Percentiles rank a stretch among this genome's conserved stretches.
Conservation (phyloP, 768 basidiomycete species). For the Hortiboletus campestris region DNA sequence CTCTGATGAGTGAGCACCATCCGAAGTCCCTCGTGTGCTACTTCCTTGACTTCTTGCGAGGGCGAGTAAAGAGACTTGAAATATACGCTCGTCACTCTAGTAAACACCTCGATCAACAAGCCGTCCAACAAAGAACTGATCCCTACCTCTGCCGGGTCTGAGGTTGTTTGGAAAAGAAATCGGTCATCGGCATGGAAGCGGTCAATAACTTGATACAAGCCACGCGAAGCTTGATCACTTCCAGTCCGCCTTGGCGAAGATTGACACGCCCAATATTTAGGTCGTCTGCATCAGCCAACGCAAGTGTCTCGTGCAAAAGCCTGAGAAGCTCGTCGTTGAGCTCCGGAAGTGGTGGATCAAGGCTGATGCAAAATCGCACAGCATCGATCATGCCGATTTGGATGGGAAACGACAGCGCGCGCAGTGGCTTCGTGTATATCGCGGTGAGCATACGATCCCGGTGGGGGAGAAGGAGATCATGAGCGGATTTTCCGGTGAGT, state of each 20-base stretch:
- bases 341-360: slow-evolving; percentile 88
- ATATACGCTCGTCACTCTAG: slow-evolving; percentile 89
- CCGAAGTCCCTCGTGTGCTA: slow-evolving; percentile 89
- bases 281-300: slow-evolving; percentile 94
- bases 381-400: slow-evolving; percentile 99
- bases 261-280: slow-evolving; percentile 71
- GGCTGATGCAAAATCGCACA: slow-evolving; percentile 86
- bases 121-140: neutral
- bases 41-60: slow-evolving; percentile 88
- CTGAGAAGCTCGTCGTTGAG: slow-evolving; percentile 90
- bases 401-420: slow-evolving; percentile 90
- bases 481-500: slow-evolving; percentile 64
- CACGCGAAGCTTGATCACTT: slow-evolving; percentile 86
- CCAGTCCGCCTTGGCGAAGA: slow-evolving; percentile 72
- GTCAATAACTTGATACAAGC: slow-evolving; percentile 92
- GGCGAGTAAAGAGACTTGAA: slow-evolving; percentile 98
- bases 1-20: slow-evolving; percentile 88
- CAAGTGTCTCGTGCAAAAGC: slow-evolving; percentile 89
- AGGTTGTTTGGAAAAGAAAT: slow-evolving; percentile 85
- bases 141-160: slow-evolving; percentile 81
- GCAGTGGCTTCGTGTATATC: slow-evolving; percentile 94
- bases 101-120: slow-evolving; percentile 6
- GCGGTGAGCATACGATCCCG: slow-evolving; percentile 84
- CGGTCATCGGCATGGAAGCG: slow-evolving; percentile 91
- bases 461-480: slow-evolving; percentile 79